A percentile compares a stretch with the other conserved stretches of the same genome.
Conservation (phyloP, 2,329 filamentous ascomycete genomes). For the Exophiala sideris region DNA sequence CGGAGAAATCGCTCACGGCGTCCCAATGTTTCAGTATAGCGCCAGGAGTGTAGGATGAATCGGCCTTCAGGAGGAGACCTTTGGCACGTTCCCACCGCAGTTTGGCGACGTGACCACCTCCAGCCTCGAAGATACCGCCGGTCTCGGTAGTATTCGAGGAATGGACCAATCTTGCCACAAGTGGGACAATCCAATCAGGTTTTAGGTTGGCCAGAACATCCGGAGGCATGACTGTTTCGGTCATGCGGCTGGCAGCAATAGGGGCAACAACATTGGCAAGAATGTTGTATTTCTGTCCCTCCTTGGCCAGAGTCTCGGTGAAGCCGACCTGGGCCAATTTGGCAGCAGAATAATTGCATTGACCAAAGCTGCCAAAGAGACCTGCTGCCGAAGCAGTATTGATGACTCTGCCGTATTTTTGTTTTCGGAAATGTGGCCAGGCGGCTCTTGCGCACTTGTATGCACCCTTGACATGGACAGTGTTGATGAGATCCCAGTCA, state of each 20-base stretch:
- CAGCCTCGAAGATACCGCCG: constrained; percentile 88
- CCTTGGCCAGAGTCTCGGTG: constrained; percentile 96
- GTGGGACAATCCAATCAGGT: constrained; percentile 91
- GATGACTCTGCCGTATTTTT: constrained; percentile 95
- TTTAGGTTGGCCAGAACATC: constrained; percentile 80
- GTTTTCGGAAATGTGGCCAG: constrained; percentile 97
- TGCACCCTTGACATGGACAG: constrained; percentile 86
- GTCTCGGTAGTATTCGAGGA: constrained; percentile 77
- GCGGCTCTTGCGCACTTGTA: constrained; percentile 95
- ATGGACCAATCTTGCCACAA: constrained; percentile 86
- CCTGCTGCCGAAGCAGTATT: constrained; percentile 96
- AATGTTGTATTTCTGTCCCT: constrained; percentile 98
- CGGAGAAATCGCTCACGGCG: constrained; percentile 79
- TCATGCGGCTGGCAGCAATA: constrained; percentile 93
- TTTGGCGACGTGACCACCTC: constrained; percentile 89
- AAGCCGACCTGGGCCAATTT: constrained; percentile 95
- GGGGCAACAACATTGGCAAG: constrained; percentile 91
- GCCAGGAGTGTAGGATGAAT: constrained; percentile 80
- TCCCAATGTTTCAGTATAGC: constrained; percentile 88
- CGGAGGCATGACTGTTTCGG: constrained; percentile 90
- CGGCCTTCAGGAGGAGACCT: constrained; percentile 84
- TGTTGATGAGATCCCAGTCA: constrained; percentile 94
- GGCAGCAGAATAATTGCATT: constrained; percentile 94
- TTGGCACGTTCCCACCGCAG: constrained; percentile 90
- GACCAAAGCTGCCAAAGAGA: constrained; percentile 91